Percentiles rank a stretch among this genome's conserved stretches.
Conservation (phyloP, 352 stramenopile species). For the Elongisporangium anandrum region DNA sequence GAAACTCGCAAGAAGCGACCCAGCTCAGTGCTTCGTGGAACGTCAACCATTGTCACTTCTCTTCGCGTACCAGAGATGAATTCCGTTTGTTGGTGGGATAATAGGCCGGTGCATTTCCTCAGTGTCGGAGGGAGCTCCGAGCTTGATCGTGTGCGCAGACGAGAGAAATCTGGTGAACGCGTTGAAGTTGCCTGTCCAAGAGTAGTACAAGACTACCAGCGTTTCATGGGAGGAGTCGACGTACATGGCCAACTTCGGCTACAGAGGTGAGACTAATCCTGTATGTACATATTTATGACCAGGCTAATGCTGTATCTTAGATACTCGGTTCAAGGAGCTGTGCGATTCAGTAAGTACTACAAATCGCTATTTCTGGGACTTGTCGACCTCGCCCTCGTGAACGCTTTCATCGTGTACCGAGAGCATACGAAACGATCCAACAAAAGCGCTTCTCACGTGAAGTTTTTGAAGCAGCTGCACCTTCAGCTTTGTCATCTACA, state of each 20-base stretch:
- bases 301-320: too few species aligned
- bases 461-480: too few species aligned
- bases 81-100: conserved; percentile 9
- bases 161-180: conserved; percentile 1
- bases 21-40: conserved; percentile 2
- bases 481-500: too few species aligned
- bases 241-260: conserved; percentile 4
- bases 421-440: too few species aligned
- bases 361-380: too few species aligned
- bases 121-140: conserved; percentile 4
- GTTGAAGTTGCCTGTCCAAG: conserved; percentile 5
- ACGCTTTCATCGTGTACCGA: too few species aligned
- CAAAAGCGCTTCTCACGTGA: too few species aligned
- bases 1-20: conserved; percentile 11
- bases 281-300: too few species aligned
- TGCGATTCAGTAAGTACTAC: too few species aligned
- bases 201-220: conserved; percentile 10
- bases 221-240: conserved; percentile 5
- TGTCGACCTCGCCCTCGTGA: too few species aligned
- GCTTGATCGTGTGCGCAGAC: conserved; percentile 3
- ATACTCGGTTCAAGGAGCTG: too few species aligned
- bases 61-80: not conserved
- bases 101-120: conserved; percentile 1
- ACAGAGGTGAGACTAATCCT: too few species aligned
- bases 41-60: conserved; percentile 1